Evolutionary conservation across 805 yeast genomes (phyloP).

Genomic region (Aciculoconidium aculeatum): DNA sequence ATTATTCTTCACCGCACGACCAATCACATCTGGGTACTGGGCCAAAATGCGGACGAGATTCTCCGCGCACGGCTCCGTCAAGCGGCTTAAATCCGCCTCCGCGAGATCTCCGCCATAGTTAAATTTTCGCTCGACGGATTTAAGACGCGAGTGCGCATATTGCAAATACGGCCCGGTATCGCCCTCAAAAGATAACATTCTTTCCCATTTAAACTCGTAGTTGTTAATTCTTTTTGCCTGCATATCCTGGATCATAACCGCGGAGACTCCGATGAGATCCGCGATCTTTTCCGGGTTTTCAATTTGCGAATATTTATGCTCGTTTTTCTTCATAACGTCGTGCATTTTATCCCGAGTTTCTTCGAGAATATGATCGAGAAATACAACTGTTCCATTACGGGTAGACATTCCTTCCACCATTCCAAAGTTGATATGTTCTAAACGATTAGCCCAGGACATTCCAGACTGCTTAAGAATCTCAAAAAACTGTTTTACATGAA

Average conservation of each 20-base stretch:
- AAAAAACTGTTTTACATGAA: slow-evolving; percentile 89
- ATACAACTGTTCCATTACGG: slow-evolving; percentile 97
- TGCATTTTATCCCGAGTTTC: slow-evolving; percentile 93
- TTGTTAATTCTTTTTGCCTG: slow-evolving; percentile 94
- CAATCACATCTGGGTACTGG: slow-evolving; percentile 86
- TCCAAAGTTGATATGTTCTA: slow-evolving; percentile 89
- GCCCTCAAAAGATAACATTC: slow-evolving; percentile 98
- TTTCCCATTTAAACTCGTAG: slow-evolving; percentile 94
- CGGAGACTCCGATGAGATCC: slow-evolving; percentile 91
- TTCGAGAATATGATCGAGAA: slow-evolving; percentile 87
- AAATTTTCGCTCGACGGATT: slow-evolving; percentile 89
- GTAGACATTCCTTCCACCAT: slow-evolving; percentile 99
- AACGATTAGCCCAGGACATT: slow-evolving; percentile 73
- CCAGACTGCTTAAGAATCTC: slow-evolving; percentile 90
- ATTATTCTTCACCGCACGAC: slow-evolving; percentile 73
- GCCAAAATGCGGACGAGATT: slow-evolving; percentile 71
- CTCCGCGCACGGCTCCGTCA: slow-evolving; percentile 66
- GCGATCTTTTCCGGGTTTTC: slow-evolving; percentile 93
- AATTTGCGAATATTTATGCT: slow-evolving; percentile 84
- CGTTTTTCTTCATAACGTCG: slow-evolving; percentile 91
- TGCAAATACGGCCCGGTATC: slow-evolving; percentile 99
- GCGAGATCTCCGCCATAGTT: slow-evolving; percentile 34
- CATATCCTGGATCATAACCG: slow-evolving; percentile 99
- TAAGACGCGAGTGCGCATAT: slow-evolving; percentile 95
- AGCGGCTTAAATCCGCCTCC: slow-evolving; percentile 52